These are phyloP conservation scores for Teunomyces tritomae DNA, from an alignment of 805 yeast genomes.

Conservation along the genomic window DNA sequence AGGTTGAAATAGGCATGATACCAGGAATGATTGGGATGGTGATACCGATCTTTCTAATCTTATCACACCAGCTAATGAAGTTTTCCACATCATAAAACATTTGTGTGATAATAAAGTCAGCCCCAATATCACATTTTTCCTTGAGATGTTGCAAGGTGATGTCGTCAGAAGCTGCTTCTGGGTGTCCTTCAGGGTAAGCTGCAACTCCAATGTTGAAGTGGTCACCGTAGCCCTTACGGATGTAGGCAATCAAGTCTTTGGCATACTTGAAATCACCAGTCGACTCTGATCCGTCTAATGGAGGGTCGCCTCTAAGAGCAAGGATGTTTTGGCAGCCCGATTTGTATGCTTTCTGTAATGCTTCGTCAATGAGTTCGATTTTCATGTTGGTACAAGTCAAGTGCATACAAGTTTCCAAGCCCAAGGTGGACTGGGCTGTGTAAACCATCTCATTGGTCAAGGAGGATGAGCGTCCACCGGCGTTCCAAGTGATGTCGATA, in stretches of 20 bases:
- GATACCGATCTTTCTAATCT: constrained; percentile 69
- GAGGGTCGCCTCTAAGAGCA: constrained; percentile 96
- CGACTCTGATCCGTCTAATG: constrained; percentile 67
- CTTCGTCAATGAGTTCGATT: constrained; percentile 72
- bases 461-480: constrained; percentile 85
- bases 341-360: constrained; percentile 77
- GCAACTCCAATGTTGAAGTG: constrained; percentile 96
- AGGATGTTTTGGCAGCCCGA: constrained; percentile 95
- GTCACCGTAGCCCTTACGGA: constrained; percentile 73
- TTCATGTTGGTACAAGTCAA: constrained; percentile 97
- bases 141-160: constrained; percentile 60
- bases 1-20: constrained; percentile 97
- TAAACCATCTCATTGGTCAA: constrained; percentile 89
- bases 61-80: constrained; percentile 78
- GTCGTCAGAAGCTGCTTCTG: constrained; percentile 66
- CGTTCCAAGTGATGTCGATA: constrained; percentile 97
- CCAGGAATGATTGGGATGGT: constrained; percentile 92
- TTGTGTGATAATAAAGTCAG: constrained; percentile 90
- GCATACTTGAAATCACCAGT: constrained; percentile 89
- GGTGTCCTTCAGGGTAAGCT: constrained; percentile 96
- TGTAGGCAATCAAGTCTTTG: constrained; percentile 77
- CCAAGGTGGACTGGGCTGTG: constrained; percentile 84
- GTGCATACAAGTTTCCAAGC: constrained; percentile 97
- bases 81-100: constrained; percentile 93
- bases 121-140: constrained; percentile 92